Conservation (phyloP, 2,329 filamentous ascomycete genomes). For the Tolypocladium capitatum region DNA sequence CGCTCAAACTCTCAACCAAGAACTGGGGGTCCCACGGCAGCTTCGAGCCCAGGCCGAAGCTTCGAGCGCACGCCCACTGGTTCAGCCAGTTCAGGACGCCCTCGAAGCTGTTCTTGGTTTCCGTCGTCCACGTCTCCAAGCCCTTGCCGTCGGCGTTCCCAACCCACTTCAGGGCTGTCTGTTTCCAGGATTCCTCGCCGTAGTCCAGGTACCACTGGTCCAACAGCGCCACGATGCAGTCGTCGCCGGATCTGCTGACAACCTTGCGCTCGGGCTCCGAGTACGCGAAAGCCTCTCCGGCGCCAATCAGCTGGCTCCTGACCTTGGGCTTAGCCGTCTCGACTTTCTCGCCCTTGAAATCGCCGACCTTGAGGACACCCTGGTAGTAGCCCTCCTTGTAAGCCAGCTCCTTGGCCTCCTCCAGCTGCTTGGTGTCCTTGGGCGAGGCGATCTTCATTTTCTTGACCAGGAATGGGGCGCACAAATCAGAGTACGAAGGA, state of each 20-base stretch:
- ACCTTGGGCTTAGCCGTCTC: slow-evolving; percentile 80
- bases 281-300: slow-evolving; percentile 74
- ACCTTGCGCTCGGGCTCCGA: slow-evolving; percentile 88
- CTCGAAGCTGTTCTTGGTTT: slow-evolving; percentile 70
- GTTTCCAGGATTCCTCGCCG: slow-evolving; percentile 77
- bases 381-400: slow-evolving; percentile 98
- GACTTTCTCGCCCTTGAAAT: slow-evolving; percentile 78
- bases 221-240: slow-evolving; percentile 83
- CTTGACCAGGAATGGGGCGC: slow-evolving; percentile 73
- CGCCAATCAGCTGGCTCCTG: slow-evolving; percentile 60
- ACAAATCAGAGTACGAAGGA: slow-evolving; percentile 73
- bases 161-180: slow-evolving; percentile 60
- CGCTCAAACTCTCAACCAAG: slow-evolving; percentile 82
- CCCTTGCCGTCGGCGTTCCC: slow-evolving; percentile 50
- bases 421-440: slow-evolving; percentile 79
- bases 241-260: slow-evolving; percentile 76
- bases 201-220: slow-evolving; percentile 99
- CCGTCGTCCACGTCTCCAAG: slow-evolving; percentile 67
- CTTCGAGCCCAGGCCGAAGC: slow-evolving; percentile 84
- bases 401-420: slow-evolving; percentile 86
- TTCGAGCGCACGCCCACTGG: slow-evolving; percentile 88
- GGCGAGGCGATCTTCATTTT: slow-evolving; percentile 93
- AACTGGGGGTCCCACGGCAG: slow-evolving; percentile 88
- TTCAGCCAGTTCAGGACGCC: slow-evolving; percentile 84
- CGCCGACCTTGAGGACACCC: slow-evolving; percentile 75